Conservation (phyloP, 257 asterid genomes). For the Verbascum thapsus region DNA sequence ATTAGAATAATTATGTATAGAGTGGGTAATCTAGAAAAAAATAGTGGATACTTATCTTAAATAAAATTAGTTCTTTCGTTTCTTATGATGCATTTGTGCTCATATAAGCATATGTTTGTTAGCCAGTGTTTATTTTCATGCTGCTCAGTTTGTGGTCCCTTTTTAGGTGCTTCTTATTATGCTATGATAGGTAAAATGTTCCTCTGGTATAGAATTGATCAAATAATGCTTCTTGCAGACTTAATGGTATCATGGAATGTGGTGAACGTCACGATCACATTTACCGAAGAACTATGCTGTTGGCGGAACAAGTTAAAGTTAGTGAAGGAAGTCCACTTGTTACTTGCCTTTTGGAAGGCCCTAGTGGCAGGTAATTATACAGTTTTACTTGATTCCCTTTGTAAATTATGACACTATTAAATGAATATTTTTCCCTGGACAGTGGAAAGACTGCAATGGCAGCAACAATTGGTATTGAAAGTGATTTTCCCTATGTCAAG, state of each 20-base stretch:
- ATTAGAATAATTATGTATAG: background rate
- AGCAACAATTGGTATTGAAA: conserved; percentile 85
- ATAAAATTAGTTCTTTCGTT: background rate
- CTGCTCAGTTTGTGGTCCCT: conserved; percentile 19
- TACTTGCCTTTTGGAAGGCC: conserved; percentile 97
- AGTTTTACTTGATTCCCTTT: conserved; percentile 24
- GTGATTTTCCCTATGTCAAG: conserved; percentile 95
- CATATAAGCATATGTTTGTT: background rate
- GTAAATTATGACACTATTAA: conserved; percentile 24
- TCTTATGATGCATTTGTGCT: background rate
- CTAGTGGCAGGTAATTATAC: conserved; percentile 84
- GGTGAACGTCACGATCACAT: conserved; percentile 83
- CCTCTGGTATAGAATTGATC: conserved; percentile 28
- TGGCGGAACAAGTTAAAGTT: conserved; percentile 93
- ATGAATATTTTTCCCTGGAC: conserved; percentile 36
- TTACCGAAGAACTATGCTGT: conserved; percentile 71
- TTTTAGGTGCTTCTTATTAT: conserved; percentile 16
- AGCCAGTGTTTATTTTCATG: conserved; percentile 2
- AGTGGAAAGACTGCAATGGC: conserved; percentile 99
- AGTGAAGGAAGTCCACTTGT: conserved; percentile 87
- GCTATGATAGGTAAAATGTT: conserved; percentile 6
- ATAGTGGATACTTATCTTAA: background rate
- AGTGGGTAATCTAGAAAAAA: background rate
- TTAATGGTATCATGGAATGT: conserved; percentile 80
- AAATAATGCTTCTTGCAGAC: conserved; percentile 51